Conservation (phyloP, 2,329 filamentous ascomycete genomes). For the Trichoderma endophyticum region DNA sequence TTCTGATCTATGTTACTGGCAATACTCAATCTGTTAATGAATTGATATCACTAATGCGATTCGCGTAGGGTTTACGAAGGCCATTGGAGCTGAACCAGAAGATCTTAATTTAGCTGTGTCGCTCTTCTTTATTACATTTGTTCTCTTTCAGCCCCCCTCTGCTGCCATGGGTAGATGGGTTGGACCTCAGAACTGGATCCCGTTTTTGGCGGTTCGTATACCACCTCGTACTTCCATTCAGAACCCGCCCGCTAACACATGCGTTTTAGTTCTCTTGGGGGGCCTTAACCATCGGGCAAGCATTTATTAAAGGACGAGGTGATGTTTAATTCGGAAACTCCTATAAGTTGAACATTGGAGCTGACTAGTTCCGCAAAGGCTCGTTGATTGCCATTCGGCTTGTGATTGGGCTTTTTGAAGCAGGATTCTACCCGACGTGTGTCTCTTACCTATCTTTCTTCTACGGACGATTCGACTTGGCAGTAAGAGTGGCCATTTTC, state of each 20-base stretch:
- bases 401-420: not conserved
- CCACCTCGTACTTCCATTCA: not conserved
- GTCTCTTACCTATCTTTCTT: not conserved
- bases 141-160: not conserved
- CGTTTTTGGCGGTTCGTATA: not conserved
- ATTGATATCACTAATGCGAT: not conserved
- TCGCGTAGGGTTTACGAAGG: not conserved
- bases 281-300: not conserved
- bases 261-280: not conserved
- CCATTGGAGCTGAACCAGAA: not conserved
- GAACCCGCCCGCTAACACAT: not conserved
- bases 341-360: not conserved
- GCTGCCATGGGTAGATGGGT: not conserved
- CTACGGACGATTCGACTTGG: not conserved
- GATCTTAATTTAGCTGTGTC: not conserved
- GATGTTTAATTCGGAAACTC: not conserved
- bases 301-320: not conserved
- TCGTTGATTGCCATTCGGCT: not conserved
- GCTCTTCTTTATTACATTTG: not conserved
- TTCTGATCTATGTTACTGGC: not conserved
- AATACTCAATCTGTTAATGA: not conserved
- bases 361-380: not conserved
- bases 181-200: not conserved
- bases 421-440: not conserved
- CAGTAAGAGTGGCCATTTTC: not conserved